phyloP scores from a whole-genome alignment of 371 early-diverging fungal species.

The Mucor circinelloides region DNA sequence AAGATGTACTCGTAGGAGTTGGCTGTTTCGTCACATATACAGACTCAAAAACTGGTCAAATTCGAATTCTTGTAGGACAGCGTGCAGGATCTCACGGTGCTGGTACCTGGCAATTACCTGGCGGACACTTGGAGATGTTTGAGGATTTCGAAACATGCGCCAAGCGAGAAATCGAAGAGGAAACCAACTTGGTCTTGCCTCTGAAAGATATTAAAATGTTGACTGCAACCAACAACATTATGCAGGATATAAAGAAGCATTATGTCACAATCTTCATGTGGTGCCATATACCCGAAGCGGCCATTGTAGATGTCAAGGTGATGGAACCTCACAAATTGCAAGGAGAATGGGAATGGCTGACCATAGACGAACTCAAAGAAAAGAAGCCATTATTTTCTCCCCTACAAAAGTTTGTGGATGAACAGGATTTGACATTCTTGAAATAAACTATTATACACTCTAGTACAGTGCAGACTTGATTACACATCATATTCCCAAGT shows the following conservation, averaged over 20 bases:
- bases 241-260: conserved; percentile 56
- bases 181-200: conserved; percentile 53
- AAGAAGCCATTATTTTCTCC: conserved; percentile 51
- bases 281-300: conserved; percentile 23
- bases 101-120: conserved; percentile 65
- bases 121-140: conserved; percentile 66
- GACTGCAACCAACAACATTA: conserved; percentile 62
- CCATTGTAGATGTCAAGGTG: conserved; percentile 23
- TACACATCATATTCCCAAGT: background rate
- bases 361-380: conserved; percentile 38
- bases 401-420: conserved; percentile 23
- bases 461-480: too few relatives aligned
- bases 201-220: conserved; percentile 35
- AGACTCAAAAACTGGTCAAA: conserved; percentile 23
- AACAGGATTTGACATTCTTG: conserved; percentile 17
- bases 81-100: conserved; percentile 68
- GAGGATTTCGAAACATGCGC: conserved; percentile 68
- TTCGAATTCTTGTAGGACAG: conserved; percentile 53
- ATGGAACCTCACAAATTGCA: conserved; percentile 68
- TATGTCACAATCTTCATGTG: conserved; percentile 70
- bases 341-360: conserved; percentile 60
- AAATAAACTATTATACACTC: background rate
- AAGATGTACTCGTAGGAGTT: conserved; percentile 52
- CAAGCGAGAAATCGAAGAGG: conserved; percentile 60
- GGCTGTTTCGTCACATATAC: conserved; percentile 45